Base-by-base conservation (phyloP, 495 filamentous ascomycete genomes). In the Aspergillus haitiensis region DNA sequence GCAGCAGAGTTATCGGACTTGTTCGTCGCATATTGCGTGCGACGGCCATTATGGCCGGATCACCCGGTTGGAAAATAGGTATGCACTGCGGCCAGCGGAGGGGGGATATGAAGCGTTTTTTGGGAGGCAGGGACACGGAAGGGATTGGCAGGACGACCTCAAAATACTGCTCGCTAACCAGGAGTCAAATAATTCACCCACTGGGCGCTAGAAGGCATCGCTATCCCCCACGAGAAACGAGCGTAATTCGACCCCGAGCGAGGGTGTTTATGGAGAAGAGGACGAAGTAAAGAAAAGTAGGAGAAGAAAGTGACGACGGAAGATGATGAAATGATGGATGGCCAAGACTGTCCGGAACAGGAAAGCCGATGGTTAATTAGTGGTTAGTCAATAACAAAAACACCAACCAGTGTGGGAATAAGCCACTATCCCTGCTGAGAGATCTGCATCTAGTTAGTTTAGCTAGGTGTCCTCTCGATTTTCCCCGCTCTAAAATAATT, bases 1-100 rank as follows among this genome's bases (percentile, higher is more conserved):
- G 79, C 48, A 87, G 49, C 55, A 89, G 67, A 47, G 84, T 89
- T 64, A 87, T 85, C 36, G 87, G 85, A 68, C 81, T 89, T 63
- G 85, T 82, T 57, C 86, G 82, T 64, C 86, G 85, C 73, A 88
- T 79, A 51, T 82, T 78, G 70, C 82, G 80, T 64, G 81, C 76
- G 60, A 79, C 70, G 71, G 80, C 78, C 80, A 82, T 83, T 49
- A 42, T 74, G 62, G 66, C 64, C 67, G 48, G 15, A 37, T 56
- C 44, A 36, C 10, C 47, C 27, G 37, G 40, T 50, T 8, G 27
- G 32, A 18, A 15, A 16, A n/a, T 27, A n/a, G 35, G 8, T 36
- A 27, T 27, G 3, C 35, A 52, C 32, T 15, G 45, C 12, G 32
- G 35, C 8, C 21, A 6, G 45, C 34, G 32, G 52, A 34, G 39